Evolutionary conservation across 352 stramenopile species (phyloP).

Genomic region (Phytophthora pini): DNA sequence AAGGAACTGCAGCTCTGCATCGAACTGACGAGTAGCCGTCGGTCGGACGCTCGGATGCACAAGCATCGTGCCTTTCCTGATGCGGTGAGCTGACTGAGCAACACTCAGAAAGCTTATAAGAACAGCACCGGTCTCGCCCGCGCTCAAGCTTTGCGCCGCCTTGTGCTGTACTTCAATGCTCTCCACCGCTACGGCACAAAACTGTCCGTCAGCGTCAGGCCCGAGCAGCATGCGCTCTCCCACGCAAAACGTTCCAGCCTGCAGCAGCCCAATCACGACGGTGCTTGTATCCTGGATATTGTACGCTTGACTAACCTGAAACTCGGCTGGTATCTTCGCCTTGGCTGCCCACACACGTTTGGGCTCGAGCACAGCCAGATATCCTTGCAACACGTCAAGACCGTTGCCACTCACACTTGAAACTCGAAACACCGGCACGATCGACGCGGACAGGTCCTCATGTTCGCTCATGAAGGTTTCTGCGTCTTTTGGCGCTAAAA

Average conservation of each 20-base stretch:
- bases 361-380: constrained; percentile 60
- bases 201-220: constrained; percentile 58
- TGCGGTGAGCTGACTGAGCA: constrained; percentile 27
- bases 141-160: constrained; percentile 56
- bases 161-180: constrained; percentile 87
- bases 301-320: constrained; percentile 84
- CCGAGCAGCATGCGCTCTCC: constrained; percentile 76
- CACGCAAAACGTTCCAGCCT: constrained; percentile 70
- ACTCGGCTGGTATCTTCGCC: constrained; percentile 62
- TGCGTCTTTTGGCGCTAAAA: constrained; percentile 13
- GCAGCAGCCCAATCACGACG: constrained; percentile 74
- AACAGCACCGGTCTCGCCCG: constrained; percentile 75
- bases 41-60: constrained; percentile 70
- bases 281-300: constrained; percentile 74
- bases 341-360: constrained; percentile 69
- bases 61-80: constrained; percentile 79
- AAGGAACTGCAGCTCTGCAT: constrained; percentile 80
- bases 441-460: constrained; percentile 14
- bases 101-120: constrained; percentile 55
- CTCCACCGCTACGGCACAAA: constrained; percentile 70
- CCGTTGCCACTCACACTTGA: constrained; percentile 69
- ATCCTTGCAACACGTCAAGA: constrained; percentile 62
- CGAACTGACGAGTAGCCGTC: constrained; percentile 73
- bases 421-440: constrained; percentile 66
- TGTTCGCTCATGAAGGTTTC: constrained; percentile 18